A percentile compares a stretch with the other conserved stretches of the same genome.
These are phyloP conservation scores for Talaromyces ruber DNA, from an alignment of 495 filamentous ascomycete species.

Conservation along the genomic window DNA sequence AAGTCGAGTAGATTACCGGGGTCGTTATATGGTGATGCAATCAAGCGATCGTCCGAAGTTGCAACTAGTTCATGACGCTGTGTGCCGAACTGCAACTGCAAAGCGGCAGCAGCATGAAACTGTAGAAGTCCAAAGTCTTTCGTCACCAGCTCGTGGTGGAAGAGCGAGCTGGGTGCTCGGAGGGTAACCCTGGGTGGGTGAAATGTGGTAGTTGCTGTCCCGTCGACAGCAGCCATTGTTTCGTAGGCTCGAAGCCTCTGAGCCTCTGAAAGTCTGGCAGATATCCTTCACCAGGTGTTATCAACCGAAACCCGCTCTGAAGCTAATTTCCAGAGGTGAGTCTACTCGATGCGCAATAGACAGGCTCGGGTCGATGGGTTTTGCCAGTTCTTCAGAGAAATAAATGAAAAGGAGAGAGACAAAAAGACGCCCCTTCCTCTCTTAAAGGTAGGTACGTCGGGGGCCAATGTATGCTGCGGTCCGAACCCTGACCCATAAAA, in stretches of 20 bases:
- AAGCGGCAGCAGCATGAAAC: slow-evolving; percentile 27
- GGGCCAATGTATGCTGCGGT: background rate
- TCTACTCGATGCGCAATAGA: background rate
- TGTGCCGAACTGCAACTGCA: slow-evolving; percentile 17
- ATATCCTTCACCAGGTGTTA: background rate
- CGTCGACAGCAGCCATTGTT: slow-evolving; percentile 12
- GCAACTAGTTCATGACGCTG: slow-evolving; percentile 4
- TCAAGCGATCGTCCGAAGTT: slow-evolving; percentile 27
- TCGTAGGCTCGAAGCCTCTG: background rate
- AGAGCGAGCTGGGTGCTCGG: slow-evolving; percentile 10
- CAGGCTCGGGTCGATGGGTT: background rate
- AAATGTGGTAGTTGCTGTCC: slow-evolving; percentile 1
- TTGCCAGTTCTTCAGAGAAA: background rate
- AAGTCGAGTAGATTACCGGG: slow-evolving; percentile 64
- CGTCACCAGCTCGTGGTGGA: slow-evolving; percentile 24
- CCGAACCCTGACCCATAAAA: background rate
- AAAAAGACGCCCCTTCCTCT: background rate
- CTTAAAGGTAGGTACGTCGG: background rate
- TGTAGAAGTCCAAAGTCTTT: slow-evolving; percentile 23
- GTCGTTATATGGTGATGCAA: slow-evolving; percentile 68
- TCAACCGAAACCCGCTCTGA: background rate
- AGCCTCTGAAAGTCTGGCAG: background rate
- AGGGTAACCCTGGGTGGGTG: slow-evolving; percentile 1
- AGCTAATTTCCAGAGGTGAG: background rate
- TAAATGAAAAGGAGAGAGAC: background rate